phyloP scores from a whole-genome alignment of 106 monocot genomes.

The Chionographis japonica region DNA sequence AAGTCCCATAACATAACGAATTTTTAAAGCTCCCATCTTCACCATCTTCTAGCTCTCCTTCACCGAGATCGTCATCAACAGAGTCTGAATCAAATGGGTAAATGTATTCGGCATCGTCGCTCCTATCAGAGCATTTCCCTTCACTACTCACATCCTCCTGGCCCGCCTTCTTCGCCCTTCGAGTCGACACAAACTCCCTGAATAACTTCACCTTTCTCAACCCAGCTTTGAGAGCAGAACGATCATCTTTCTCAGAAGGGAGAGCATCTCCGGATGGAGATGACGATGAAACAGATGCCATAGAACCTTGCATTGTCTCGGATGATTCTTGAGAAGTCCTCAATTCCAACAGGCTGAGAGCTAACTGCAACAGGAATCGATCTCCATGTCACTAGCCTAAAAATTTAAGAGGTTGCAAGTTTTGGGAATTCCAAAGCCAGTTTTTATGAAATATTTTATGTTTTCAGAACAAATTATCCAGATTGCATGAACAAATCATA shows the following conservation, averaged over 20 bases:
- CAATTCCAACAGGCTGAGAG: slow-evolving; percentile 57
- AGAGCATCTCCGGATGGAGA: slow-evolving; percentile 15
- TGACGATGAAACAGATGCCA: slow-evolving; percentile 30
- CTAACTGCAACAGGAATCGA: slow-evolving; percentile 42
- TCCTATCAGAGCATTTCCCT: slow-evolving; percentile 37
- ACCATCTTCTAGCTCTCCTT: slow-evolving; percentile 33
- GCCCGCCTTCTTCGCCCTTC: slow-evolving; percentile 26
- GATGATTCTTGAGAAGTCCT: slow-evolving; percentile 43
- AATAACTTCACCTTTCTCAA: slow-evolving; percentile 53
- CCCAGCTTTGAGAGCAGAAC: slow-evolving; percentile 53
- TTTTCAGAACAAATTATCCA: too few relatives aligned
- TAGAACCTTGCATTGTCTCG: slow-evolving; percentile 36
- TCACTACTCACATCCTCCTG: slow-evolving; percentile 42
- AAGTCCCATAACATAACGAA: slow-evolving; percentile 82
- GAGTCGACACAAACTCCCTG: slow-evolving; percentile 31
- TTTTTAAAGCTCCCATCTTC: slow-evolving; percentile 49
- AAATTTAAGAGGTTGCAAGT: neutral
- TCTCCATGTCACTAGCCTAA: neutral
- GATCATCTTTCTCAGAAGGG: slow-evolving; percentile 36
- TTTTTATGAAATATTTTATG: neutral
- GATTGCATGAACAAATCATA: too few relatives aligned
- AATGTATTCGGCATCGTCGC: slow-evolving; percentile 48
- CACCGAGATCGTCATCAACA: slow-evolving; percentile 43
- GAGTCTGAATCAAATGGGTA: slow-evolving; percentile 63
- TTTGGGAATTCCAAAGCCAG: neutral